These are phyloP conservation scores for Agrocybe praecox DNA, from an alignment of 768 basidiomycete genomes.

Conservation along the genomic window DNA sequence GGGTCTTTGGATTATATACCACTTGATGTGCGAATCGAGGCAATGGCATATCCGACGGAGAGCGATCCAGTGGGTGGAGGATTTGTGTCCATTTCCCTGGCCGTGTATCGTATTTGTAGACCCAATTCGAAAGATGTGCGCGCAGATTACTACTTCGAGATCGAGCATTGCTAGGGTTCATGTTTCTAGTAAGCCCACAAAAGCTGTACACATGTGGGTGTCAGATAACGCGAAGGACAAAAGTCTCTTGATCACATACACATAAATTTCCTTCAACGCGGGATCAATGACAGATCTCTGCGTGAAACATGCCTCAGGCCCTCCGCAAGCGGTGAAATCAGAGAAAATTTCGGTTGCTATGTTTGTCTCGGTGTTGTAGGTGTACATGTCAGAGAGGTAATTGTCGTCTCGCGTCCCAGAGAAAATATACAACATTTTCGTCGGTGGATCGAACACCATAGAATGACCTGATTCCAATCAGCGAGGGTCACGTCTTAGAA, in stretches of 20 bases:
- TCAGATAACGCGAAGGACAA: background rate
- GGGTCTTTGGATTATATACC: constrained; percentile 64
- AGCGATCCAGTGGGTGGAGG: constrained; percentile 35
- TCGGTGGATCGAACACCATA: constrained; percentile 71
- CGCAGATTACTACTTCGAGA: constrained; percentile 36
- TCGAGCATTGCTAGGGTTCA: constrained; percentile 29
- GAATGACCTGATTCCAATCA: constrained; percentile 60
- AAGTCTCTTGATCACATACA: constrained; percentile 46
- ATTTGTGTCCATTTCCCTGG: constrained; percentile 72
- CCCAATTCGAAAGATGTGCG: constrained; percentile 61
- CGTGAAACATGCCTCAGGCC: constrained; percentile 74
- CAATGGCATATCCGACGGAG: constrained; percentile 41
- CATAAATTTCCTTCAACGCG: constrained; percentile 65
- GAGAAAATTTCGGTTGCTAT: constrained; percentile 62
- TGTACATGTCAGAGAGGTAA: constrained; percentile 77
- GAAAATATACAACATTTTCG: constrained; percentile 68
- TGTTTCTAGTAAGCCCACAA: constrained; percentile 56
- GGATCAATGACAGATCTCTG: constrained; percentile 75
- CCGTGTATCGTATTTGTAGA: constrained; percentile 60
- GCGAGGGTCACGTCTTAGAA: background rate
- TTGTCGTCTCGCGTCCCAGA: constrained; percentile 71
- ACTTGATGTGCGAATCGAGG: constrained; percentile 82
- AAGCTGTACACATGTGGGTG: constrained; percentile 41
- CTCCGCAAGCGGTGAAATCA: constrained; percentile 62
- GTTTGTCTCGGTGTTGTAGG: constrained; percentile 63